Base-by-base conservation (phyloP, 2,329 filamentous ascomycete species). In the Hortaea werneckii region DNA sequence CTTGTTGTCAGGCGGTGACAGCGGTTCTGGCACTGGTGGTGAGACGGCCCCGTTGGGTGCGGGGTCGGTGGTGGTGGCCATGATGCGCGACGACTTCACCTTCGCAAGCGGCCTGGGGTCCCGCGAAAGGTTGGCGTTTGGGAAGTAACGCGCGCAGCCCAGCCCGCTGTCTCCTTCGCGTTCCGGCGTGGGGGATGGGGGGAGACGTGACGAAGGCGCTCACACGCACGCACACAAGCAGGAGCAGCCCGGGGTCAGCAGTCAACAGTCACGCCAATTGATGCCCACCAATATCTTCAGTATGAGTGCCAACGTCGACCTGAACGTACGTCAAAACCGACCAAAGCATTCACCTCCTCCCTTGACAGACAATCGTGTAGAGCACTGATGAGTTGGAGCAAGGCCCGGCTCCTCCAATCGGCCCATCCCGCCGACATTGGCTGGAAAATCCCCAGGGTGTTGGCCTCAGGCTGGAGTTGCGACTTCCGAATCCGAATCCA, bases 1-100 rank as follows among this genome's bases (percentile, higher is more conserved):
- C 57, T 74, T 74, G 48, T 63, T 59, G 43, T 50, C 32, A 9
- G 47, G 47, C 29, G 41, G 30, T 30, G 43, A 29, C 32, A n/a
- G 32, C 32, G 32, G 20, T 35, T 35, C 32, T 35, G 27, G 49
- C 38, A 35, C 37, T 1, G 54, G 47, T 26, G 52, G 52, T 34
- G 54, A 52, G 37, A 45, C 37, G 32, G 40, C 40, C 49, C 50
- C 57, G 47, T 57, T 55, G 49, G 52, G 43, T 39, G 45, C 32
- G 32, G 32, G 32, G 32, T 35, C 32, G 32, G 20, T 20, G 20
- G 20, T 38, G 40, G 48, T 44, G 41, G 53, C 45, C 48, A 53
- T 55, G 47, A 48, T 54, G 49, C 45, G 49, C 40, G 43, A 48
- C 29, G 37, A 8, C 40, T 45, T 43, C 44, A 47, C 47, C 38